A percentile compares a stretch with the other conserved stretches of the same genome.
Evolutionary conservation across 2,329 filamentous ascomycete genomes (phyloP).

Genomic region (Laburnicola sp.): DNA sequence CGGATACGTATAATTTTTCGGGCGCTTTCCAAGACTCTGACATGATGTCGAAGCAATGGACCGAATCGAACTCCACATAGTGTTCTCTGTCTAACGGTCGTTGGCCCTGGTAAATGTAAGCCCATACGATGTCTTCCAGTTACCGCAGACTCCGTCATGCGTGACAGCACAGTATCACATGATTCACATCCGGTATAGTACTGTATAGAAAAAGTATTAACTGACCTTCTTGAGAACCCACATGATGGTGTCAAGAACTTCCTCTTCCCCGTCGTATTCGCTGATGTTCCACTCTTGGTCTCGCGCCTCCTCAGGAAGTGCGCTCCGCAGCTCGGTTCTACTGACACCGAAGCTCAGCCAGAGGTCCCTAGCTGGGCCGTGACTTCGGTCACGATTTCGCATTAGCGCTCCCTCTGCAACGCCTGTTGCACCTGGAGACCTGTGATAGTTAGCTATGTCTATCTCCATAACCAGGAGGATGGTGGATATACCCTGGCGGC

Average conservation of each 20-base stretch:
- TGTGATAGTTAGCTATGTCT: neutral
- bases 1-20: neutral
- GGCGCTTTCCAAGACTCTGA: neutral
- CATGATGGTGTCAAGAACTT: slow-evolving; percentile 13
- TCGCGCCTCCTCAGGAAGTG: slow-evolving; percentile 5
- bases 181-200: too few relatives aligned
- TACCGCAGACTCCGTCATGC: too few relatives aligned
- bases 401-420: slow-evolving; percentile 22
- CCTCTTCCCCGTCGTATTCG: neutral
- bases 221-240: slow-evolving; percentile 22
- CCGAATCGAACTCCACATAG: too few relatives aligned
- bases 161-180: too few relatives aligned
- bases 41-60: neutral
- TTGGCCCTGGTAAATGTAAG: too few relatives aligned
- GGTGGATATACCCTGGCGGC: neutral
- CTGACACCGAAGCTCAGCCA: slow-evolving; percentile 15
- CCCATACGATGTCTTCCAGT: too few relatives aligned
- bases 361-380: slow-evolving; percentile 14
- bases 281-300: neutral
- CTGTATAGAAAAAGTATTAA: too few relatives aligned
- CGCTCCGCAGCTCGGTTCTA: slow-evolving; percentile 5
- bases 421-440: slow-evolving; percentile 13
- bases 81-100: too few relatives aligned
- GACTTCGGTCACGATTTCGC: slow-evolving; percentile 16
- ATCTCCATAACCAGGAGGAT: too few relatives aligned